Evolutionary conservation across 75 land plant species (phyloP), one percentile per base, ranked within the genome.

Genomic region (Larix kaempferi): DNA sequence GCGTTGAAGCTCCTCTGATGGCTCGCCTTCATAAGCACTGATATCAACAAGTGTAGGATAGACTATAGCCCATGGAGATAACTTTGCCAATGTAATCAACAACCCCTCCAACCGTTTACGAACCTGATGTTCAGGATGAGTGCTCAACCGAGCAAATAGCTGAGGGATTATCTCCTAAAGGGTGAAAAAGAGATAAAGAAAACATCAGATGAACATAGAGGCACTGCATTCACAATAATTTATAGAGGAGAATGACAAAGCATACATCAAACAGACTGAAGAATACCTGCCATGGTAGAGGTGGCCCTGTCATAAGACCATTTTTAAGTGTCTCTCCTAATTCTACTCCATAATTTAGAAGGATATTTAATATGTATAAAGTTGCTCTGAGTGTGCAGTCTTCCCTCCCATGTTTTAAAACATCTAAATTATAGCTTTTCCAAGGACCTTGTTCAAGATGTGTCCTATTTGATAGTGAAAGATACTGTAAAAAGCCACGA

Each of bases 61-160:
- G n/a, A 98, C 99, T 39, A 98, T 86, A 35, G 98, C 94, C 92
- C 96, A 91, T n/a, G 99, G 99, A 83, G 88, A 93, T 61, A 85
- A 74, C 75, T 91, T 91, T n/a, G 95, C 98, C 63, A 93, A 82
- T 80, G 88, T 82, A 82, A 91, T 83, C 63, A 98, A 75, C 52
- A 98, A 76, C 2, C 86, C 86, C 74, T 95, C 92, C 75, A 98
- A 52, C 59, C 91, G 96, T 77, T 89, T 95, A 56, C 99, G 79
- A 15, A 98, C 92, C 56, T 82, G 84, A 57, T 85, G 69, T 78
- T 95, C 90, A 26, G 99, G 94, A 89, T 98, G 99, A 82, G 90
- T 87, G 73, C 91, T 98, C 78, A 98, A 76, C 3, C 96, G 92
- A 49, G 98, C 98, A 91, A 95, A 98, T 65, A 98, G 75, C 79